Conservation (phyloP, 2,329 filamentous ascomycete species). For the Fusarium sp. region DNA sequence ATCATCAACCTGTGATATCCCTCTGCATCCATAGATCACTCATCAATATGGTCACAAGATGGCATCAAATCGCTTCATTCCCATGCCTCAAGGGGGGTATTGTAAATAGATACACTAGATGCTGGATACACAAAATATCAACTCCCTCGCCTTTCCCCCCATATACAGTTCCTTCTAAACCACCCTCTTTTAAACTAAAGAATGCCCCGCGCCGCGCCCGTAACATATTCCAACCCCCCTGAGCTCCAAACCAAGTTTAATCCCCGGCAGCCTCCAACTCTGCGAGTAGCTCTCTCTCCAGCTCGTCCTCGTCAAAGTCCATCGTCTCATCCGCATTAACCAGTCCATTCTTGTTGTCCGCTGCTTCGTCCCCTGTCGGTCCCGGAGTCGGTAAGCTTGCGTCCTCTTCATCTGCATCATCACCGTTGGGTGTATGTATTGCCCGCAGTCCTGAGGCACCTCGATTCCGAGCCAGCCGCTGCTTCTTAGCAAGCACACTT, state of each 20-base stretch:
- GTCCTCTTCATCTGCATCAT: conserved; percentile 49
- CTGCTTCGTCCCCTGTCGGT: conserved; percentile 51
- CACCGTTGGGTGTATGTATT: conserved; percentile 56
- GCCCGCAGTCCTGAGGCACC: conserved; percentile 62
- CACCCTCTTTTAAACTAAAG: conserved; percentile 15
- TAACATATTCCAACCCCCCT: conserved; percentile 8
- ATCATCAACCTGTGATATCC: neutral
- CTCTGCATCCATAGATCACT: neutral
- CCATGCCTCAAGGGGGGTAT: conserved; percentile 28
- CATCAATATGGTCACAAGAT: neutral
- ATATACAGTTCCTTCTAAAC: conserved; percentile 27
- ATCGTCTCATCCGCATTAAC: conserved; percentile 48
- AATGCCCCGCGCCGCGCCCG: conserved; percentile 6
- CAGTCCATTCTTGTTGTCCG: conserved; percentile 47
- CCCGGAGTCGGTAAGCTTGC: conserved; percentile 57
- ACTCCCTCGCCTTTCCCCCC: conserved; percentile 8
- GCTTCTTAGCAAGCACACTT: conserved; percentile 63
- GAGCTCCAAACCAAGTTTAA: conserved; percentile 29
- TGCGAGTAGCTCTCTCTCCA: conserved; percentile 73
- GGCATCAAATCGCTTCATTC: conserved; percentile 16
- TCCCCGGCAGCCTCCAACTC: conserved; percentile 62
- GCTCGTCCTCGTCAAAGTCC: conserved; percentile 66
- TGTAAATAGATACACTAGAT: conserved; percentile 17
- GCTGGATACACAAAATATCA: conserved; percentile 15
- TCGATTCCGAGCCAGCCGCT: conserved; percentile 59